Evolutionary conservation across 805 yeast genomes (phyloP), one percentile per base, ranked within the genome.

Genomic region (Komagataella phaffii): DNA sequence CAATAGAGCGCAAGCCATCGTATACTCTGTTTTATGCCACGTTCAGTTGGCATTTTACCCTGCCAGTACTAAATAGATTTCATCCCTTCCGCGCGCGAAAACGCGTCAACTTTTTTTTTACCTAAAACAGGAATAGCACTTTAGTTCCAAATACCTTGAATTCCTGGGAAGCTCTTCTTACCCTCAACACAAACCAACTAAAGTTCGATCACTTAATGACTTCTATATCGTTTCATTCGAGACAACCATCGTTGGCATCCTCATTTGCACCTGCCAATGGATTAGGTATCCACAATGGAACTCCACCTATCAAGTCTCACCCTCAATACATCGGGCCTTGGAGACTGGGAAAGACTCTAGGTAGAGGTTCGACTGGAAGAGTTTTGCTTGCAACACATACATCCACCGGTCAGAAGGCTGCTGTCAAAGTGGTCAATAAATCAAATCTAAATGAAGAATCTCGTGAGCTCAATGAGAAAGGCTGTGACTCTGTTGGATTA

Each of bases 281-380:
- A 18, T 49, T 50, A 17, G 52, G 52, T 6, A 50, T 50, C 17
- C 23, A 24, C 12, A 40, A 47, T 47, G 17, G 18, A 14, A 17
- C 44, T 5, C 24, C 40, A 17, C n/a, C 44, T 44, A n/a, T 67
- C 50, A 60, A 57, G 46, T 62, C 62, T 52, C 77, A 72, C 58
- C 81, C 81, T 18, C 72, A 72, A 45, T 63, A 64, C 53, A 60
- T 93, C 47, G 99, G 99, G 2, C 97, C 99, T 1, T 93, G 99
- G 99, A 86, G 88, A 63, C 72, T 93, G 44, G 98, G 98, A 24
- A 77, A 91, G 57, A 93, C 99, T 2, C 71, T 93, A 50, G 99
- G 99, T 21, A 76, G 95, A 53, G 99, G 99, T n/a, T 85, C 96
- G 12, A 88, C 96, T 1, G 98, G 99, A 21, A 77, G 97, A 55